A percentile compares a stretch with the other conserved stretches of the same genome.
phyloP scores from a whole-genome alignment of 257 asterid species.

The Penstemon newberryi region DNA sequence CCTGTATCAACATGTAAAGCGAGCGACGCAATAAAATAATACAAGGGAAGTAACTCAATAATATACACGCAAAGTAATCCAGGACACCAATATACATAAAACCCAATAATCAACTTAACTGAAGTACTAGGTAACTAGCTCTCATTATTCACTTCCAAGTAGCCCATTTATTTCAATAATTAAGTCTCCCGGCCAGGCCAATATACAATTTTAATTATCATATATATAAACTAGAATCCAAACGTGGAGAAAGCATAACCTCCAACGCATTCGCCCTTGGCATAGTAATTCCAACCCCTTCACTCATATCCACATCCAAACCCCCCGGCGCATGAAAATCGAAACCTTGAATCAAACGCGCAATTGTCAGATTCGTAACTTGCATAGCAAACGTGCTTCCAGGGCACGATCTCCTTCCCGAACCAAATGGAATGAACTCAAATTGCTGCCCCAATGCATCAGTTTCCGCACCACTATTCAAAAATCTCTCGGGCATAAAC shows the following conservation, averaged over 20 bases:
- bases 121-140: no score
- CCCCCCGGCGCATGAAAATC: constrained; percentile 29
- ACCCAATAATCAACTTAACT: no score
- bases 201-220: neutral
- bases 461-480: constrained; percentile 36
- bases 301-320: constrained; percentile 47
- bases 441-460: constrained; percentile 44
- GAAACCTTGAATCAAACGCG: constrained; percentile 55
- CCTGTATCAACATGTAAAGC: no score
- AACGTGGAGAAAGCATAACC: constrained; percentile 37
- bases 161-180: no score
- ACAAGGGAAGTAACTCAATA: no score
- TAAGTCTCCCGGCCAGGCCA: no score
- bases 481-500: constrained; percentile 51
- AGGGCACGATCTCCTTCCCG: constrained; percentile 55
- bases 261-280: constrained; percentile 44
- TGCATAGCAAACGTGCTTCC: constrained; percentile 46
- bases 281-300: constrained; percentile 47
- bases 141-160: no score
- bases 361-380: constrained; percentile 45
- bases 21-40: no score
- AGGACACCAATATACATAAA: no score
- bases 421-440: constrained; percentile 60
- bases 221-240: constrained; percentile 30
- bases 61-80: no score